Base-by-base conservation (phyloP, 2,329 filamentous ascomycete species). In the Colletotrichum sp. region DNA sequence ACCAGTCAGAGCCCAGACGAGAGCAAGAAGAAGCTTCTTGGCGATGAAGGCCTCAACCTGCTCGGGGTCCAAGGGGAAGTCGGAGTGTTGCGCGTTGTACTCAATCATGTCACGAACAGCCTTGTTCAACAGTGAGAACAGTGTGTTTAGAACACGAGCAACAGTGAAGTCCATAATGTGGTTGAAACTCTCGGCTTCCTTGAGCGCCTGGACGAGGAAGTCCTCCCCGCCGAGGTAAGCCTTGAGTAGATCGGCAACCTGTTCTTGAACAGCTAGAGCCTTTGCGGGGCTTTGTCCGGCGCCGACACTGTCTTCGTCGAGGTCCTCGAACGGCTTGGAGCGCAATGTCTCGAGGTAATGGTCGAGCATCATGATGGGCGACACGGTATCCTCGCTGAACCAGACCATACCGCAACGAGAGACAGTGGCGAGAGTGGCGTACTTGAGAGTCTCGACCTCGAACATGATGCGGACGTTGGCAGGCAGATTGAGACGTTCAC, bases 391-490 rank as follows among this genome's bases (percentile, higher is more conserved):
- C 81, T 98, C 96, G 83, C 96, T 99, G 87, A 98, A 99, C 97
- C 97, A 99, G 16, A 99, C 98, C 97, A 99, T 99, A 90, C 97
- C 97, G 84, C 97, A 99, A 87, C 97, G 96, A 93, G 95, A 98
- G 82, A 99, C 97, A n/a, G 97, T 99, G 72, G 97, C 97, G 60
- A 99, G 91, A 0, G 97, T 99, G 48, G 97, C 97, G 83, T 99
- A 99, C 83, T 98, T 98, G 76, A 99, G 89, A 5, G 94, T 98
- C 87, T 99, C 98, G 44, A 99, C 97, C 87, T 99, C 97, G 82
- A 99, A 99, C 96, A 99, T 98, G 86, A 99, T 98, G 79, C 98
- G 95, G 30, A 99, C 97, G 82, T 99, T 99, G 3, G 94, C 82
- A 6, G 97, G 98, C 59, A 99, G 87, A 82, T 97, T 98, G 71